Percentiles rank a stretch among this genome's conserved stretches.
These are phyloP conservation scores for Lavandula angustifolia DNA, from an alignment of 257 asterid species.

Conservation along the genomic window DNA sequence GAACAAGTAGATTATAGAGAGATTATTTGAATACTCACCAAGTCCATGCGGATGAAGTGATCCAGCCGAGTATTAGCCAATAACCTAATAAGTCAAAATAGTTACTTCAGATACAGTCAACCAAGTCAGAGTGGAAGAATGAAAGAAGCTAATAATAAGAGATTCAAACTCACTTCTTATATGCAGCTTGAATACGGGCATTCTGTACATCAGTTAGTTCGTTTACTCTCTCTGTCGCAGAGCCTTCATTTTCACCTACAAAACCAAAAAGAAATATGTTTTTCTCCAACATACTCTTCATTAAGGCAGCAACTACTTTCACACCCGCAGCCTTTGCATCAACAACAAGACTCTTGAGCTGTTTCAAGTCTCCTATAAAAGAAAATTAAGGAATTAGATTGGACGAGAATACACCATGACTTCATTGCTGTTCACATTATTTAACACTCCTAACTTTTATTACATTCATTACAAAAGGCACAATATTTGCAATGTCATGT, in stretches of 20 bases:
- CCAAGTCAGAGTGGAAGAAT: conserved; percentile 14
- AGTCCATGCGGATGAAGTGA: conserved; percentile 77
- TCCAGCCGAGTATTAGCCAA: conserved; percentile 62
- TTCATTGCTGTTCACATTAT: neutral
- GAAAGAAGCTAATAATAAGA: conserved; percentile 22
- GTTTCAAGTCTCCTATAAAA: conserved; percentile 62
- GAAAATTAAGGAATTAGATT: conserved; percentile 13
- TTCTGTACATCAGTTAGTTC: conserved; percentile 65
- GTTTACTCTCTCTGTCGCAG: conserved; percentile 63
- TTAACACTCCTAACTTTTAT: neutral
- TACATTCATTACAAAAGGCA: conserved; percentile 3
- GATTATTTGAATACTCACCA: conserved; percentile 52
- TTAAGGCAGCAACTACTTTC: conserved; percentile 53
- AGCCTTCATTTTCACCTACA: conserved; percentile 64
- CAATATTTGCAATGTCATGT: neutral
- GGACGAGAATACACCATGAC: neutral
- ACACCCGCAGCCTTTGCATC: conserved; percentile 57
- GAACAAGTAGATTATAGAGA: neutral
- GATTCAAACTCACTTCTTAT: conserved; percentile 51
- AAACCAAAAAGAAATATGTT: conserved; percentile 78
- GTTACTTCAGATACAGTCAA: conserved; percentile 29
- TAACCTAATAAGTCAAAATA: conserved; percentile 48
- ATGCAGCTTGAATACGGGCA: conserved; percentile 64
- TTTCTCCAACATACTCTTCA: conserved; percentile 67
- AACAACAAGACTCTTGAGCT: conserved; percentile 47